Base-by-base conservation (phyloP, 2,329 filamentous ascomycete species). In the Colletotrichum aenigma region DNA sequence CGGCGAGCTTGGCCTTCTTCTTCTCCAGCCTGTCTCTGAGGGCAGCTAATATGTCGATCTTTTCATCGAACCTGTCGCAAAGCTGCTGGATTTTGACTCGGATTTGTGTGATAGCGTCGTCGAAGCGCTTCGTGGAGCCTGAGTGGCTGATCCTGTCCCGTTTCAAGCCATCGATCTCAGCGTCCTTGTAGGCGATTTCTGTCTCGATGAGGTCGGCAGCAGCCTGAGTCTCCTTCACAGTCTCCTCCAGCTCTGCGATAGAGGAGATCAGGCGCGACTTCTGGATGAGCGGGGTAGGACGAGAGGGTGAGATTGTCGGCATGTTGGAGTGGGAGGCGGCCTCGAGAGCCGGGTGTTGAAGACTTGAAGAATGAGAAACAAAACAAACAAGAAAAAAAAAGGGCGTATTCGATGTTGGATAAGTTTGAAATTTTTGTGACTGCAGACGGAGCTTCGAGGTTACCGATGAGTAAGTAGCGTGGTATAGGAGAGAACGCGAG, bases 171-270 rank as follows among this genome's bases (percentile, higher is more conserved):
- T 64, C 30, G 13, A 75, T 64, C n/a, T 67, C 38, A 38, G 15
- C 73, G 26, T 68, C 62, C 18, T 75, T 75, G 73, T 75, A 75
- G 10, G 73, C 62, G 0, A 72, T 62, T 8, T 56, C 10, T 7
- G 56, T 75, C 32, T 75, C 73, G 13, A 64, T 34, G 12, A 52
- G 16, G 24, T 75, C 73, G 9, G 64, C 69, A 9, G 71, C 56
- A 3, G 55, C 62, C 32, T 75, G 61, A 26, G 43, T 28, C 24
- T 43, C 18, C 56, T 8, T 56, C 15, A 75, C 21, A 21, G 26
- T 28, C 7, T 64, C 38, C 7, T 18, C n/a, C 7, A 72, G 43
- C 16, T 48, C 26, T 56, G 55, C 28, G 6, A 75, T 72, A 5
- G 69, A 75, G 8, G 69, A 28, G 3, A 30, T 36, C 9, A 75